Conservation (phyloP, 139 green algal genomes). For the Closterium sp. region DNA sequence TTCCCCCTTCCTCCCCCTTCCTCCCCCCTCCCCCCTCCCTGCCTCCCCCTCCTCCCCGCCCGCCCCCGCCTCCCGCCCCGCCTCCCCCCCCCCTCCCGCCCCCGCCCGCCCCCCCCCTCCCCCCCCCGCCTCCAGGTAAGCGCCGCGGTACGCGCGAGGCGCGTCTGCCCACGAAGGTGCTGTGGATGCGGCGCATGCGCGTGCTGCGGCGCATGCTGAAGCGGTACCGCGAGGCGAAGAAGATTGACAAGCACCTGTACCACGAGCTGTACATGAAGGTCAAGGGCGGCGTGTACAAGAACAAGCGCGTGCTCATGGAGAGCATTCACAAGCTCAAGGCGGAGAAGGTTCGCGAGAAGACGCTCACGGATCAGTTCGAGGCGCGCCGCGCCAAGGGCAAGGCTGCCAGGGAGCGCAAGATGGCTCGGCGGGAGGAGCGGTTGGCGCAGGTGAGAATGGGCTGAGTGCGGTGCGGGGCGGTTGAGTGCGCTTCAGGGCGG, state of each 20-base stretch:
- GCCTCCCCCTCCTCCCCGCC: too few relatives aligned
- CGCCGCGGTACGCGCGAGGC: conserved; percentile 94
- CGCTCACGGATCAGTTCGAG: conserved; percentile 98
- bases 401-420: conserved; percentile 87
- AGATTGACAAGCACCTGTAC: conserved; percentile 99
- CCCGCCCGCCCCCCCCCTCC: too few relatives aligned
- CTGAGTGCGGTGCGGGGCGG: too few relatives aligned
- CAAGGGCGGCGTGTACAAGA: conserved; percentile 99
- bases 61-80: background rate
- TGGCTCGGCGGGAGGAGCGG: conserved; percentile 89
- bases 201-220: conserved; percentile 91
- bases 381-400: conserved; percentile 96
- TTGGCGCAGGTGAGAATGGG: conserved; percentile 57
- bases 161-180: conserved; percentile 92
- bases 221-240: conserved; percentile 97
- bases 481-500: too few relatives aligned
- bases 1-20: too few relatives aligned
- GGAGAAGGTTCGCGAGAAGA: conserved; percentile 97
- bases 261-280: conserved; percentile 96
- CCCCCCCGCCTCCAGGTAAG: too few relatives aligned
- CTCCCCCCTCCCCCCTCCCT: too few relatives aligned
- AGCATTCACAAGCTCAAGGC: conserved; percentile 98
- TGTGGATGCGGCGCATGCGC: conserved; percentile 95
- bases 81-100: too few relatives aligned
- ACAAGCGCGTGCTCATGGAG: conserved; percentile 99